A percentile compares a stretch with the other conserved stretches of the same genome.
Conservation (phyloP, 495 filamentous ascomycete genomes). For the Lasiosphaeria hispida region DNA sequence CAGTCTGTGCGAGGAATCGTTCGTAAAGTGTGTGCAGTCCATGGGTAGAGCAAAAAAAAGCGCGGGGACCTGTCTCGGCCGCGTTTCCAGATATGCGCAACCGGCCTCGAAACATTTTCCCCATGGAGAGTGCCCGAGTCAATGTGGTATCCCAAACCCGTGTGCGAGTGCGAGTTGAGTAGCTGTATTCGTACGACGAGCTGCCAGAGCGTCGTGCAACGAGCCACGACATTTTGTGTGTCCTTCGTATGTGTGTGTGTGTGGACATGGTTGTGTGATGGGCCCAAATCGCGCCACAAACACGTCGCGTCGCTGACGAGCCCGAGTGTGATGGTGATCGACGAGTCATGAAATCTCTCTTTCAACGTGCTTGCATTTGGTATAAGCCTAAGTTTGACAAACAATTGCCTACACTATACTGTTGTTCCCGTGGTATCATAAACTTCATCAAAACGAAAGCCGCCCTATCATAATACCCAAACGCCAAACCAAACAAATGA, state of each 20-base stretch:
- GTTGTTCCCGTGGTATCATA: constrained; percentile 9
- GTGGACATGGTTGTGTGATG: no score
- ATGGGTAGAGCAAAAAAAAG: no score
- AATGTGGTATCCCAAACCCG: background rate
- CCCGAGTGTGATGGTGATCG: no score
- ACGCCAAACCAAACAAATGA: no score
- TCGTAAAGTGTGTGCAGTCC: no score
- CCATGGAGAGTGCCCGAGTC: background rate
- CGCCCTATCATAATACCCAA: background rate
- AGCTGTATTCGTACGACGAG: background rate
- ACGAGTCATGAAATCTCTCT: background rate
- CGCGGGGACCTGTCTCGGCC: background rate
- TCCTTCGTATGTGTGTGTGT: no score
- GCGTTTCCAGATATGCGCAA: constrained; percentile 1
- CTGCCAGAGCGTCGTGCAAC: no score
- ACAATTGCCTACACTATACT: background rate
- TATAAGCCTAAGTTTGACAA: background rate
- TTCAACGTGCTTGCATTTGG: background rate
- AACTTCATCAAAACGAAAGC: constrained; percentile 3
- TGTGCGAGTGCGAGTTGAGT: background rate
- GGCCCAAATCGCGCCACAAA: no score
- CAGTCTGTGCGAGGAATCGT: no score
- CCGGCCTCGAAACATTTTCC: background rate
- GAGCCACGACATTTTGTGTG: no score
- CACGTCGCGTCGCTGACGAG: no score